Conservation (phyloP, 441 rosid genomes). For the Kokia cookei region DNA sequence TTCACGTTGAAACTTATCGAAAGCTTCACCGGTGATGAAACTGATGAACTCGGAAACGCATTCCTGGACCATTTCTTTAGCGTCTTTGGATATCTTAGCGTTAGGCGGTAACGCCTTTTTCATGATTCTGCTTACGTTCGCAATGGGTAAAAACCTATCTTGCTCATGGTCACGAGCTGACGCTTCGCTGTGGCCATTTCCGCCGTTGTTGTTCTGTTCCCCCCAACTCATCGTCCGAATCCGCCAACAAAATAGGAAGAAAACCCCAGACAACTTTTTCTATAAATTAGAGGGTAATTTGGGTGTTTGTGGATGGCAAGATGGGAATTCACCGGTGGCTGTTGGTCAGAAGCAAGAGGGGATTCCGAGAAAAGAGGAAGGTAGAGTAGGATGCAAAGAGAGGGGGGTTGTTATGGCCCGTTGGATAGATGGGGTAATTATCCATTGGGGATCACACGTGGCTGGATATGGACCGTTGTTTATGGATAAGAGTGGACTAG, state of each 20-base stretch:
- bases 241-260: slow-evolving; percentile 27
- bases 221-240: slow-evolving; percentile 57
- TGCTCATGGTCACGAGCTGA: slow-evolving; percentile 31
- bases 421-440: slow-evolving; percentile 38
- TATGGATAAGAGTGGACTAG: slow-evolving; percentile 33
- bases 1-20: slow-evolving; percentile 59
- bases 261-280: neutral
- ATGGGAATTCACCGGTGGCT: neutral
- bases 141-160: slow-evolving; percentile 55
- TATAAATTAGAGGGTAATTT: neutral
- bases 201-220: slow-evolving; percentile 20
- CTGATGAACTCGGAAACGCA: slow-evolving; percentile 69
- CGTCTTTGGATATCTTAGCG: slow-evolving; percentile 65
- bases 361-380: neutral
- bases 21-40: slow-evolving; percentile 58
- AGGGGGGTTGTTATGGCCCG: slow-evolving; percentile 18
- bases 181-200: slow-evolving; percentile 19
- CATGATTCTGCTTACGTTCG: slow-evolving; percentile 66
- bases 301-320: neutral
- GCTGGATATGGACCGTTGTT: slow-evolving; percentile 19
- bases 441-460: slow-evolving; percentile 28
- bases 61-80: slow-evolving; percentile 64
- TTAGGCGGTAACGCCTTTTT: slow-evolving; percentile 61
- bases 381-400: neutral
- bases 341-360: slow-evolving; percentile 7